A percentile compares a stretch with the other conserved stretches of the same genome.
These are phyloP conservation scores for Ophiostoma sp. DNA, from an alignment of 2,329 filamentous ascomycete species.

Conservation along the genomic window DNA sequence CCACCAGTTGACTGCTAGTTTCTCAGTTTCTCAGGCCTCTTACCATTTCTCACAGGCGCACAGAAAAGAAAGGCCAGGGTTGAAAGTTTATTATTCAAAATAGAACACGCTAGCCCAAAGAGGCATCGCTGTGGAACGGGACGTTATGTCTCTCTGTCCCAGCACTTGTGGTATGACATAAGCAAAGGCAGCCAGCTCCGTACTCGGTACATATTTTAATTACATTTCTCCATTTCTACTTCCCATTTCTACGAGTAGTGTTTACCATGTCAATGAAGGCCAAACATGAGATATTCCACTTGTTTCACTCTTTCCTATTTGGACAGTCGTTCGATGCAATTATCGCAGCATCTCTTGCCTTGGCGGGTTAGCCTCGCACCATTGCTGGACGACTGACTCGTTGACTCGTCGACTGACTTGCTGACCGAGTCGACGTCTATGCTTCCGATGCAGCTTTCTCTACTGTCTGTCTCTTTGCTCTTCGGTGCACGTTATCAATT, in stretches of 20 bases:
- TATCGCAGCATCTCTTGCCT: background rate
- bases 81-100: constrained; percentile 27
- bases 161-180: too few relatives aligned
- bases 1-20: background rate
- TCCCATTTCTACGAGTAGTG: background rate
- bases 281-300: background rate
- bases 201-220: too few relatives aligned
- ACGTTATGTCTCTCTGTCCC: constrained; percentile 17
- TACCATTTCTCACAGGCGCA: too few relatives aligned
- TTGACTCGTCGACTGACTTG: too few relatives aligned
- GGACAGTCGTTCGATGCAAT: background rate
- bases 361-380: constrained; percentile 3
- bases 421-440: too few relatives aligned
- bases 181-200: too few relatives aligned
- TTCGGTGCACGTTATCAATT: too few relatives aligned
- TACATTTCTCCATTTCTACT: too few relatives aligned
- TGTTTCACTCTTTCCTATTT: constrained; percentile 7
- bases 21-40: too few relatives aligned
- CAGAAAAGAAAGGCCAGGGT: too few relatives aligned
- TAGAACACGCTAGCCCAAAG: constrained; percentile 21
- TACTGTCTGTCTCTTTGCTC: too few relatives aligned
- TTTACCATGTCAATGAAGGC: background rate
- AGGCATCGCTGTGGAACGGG: constrained; percentile 12
- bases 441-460: too few relatives aligned
- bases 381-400: background rate